Percentiles rank a stretch among this genome's conserved stretches.
Conservation (phyloP, 139 green algal genomes). For the Volvox africanus region DNA sequence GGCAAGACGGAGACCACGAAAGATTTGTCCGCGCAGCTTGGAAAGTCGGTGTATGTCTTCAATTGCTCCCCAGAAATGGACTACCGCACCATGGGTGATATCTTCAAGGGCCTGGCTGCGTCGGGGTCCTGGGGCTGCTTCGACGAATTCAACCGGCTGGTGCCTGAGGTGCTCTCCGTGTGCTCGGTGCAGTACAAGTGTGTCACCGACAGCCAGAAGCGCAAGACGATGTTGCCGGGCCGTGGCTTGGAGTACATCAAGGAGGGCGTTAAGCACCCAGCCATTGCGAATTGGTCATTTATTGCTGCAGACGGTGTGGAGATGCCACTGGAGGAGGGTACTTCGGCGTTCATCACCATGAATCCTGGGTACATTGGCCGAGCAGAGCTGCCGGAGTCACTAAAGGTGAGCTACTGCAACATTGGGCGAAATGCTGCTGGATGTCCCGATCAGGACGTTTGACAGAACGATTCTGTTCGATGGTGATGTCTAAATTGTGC, state of each 20-base stretch:
- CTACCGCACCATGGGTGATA: conserved; percentile 90
- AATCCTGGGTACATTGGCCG: conserved; percentile 92
- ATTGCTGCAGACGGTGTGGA: conserved; percentile 83
- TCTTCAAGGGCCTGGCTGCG: conserved; percentile 88
- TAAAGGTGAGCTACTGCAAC: conserved; percentile 66
- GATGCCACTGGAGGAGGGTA: conserved; percentile 88
- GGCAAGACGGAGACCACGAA: conserved; percentile 92
- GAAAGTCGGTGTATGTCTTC: conserved; percentile 91
- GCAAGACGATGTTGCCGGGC: conserved; percentile 86
- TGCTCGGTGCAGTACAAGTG: conserved; percentile 91
- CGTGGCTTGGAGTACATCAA: conserved; percentile 90
- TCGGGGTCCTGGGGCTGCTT: conserved; percentile 89
- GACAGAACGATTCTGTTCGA: no score
- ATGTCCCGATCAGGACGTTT: no score
- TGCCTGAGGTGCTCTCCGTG: conserved; percentile 86
- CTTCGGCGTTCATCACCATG: conserved; percentile 89
- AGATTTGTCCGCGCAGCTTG: conserved; percentile 87
- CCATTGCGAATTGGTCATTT: conserved; percentile 83
- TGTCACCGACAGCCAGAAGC: conserved; percentile 86
- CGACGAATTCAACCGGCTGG: conserved; percentile 89
- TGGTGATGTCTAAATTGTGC: no score
- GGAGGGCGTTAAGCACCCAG: conserved; percentile 72
- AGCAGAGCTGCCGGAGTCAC: conserved; percentile 86
- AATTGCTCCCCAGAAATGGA: conserved; percentile 92
- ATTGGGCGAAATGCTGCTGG: no score